Evolutionary conservation across 805 yeast genomes (phyloP).

Genomic region (Yamadazyma kitorensis): DNA sequence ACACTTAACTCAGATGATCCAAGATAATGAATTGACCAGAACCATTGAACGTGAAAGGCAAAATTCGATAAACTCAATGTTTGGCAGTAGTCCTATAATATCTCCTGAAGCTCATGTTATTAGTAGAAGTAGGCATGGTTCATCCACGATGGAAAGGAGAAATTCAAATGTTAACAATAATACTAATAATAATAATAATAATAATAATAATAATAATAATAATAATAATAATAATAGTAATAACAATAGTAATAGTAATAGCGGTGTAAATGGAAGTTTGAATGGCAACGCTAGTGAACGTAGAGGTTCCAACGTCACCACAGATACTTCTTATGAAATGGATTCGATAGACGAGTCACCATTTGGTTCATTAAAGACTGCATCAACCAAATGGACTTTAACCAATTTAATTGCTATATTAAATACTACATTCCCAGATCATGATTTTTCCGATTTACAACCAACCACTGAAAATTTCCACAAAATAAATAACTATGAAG

Average conservation of each 20-base stretch:
- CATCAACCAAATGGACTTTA: slow-evolving; percentile 84
- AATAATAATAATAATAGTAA: not conserved
- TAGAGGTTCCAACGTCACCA: slow-evolving; percentile 21
- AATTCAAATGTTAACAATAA: too few relatives aligned
- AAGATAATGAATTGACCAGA: slow-evolving; percentile 41
- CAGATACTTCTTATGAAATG: slow-evolving; percentile 19
- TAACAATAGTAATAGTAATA: not conserved
- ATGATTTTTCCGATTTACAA: slow-evolving; percentile 83
- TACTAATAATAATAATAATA: not conserved
- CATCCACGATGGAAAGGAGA: slow-evolving; percentile 1
- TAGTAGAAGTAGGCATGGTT: slow-evolving; percentile 13
- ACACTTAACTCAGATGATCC: slow-evolving; percentile 58
- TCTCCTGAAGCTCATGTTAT: slow-evolving; percentile 12
- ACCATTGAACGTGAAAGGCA: slow-evolving; percentile 38
- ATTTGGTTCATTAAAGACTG: slow-evolving; percentile 86
- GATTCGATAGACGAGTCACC: slow-evolving; percentile 53
- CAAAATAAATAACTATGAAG: slow-evolving; percentile 34
- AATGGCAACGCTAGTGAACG: slow-evolving; percentile 26
- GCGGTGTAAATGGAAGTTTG: too few relatives aligned
- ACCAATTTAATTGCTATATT: slow-evolving; percentile 87
- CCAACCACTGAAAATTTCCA: slow-evolving; percentile 64
- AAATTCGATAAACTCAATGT: slow-evolving; percentile 32
- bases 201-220: too few relatives aligned
- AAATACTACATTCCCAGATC: slow-evolving; percentile 93
- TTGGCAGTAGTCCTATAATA: slow-evolving; percentile 39